These are phyloP conservation scores for Periglandula ipomoeae DNA, from an alignment of 2,329 filamentous ascomycete species.

Conservation along the genomic window DNA sequence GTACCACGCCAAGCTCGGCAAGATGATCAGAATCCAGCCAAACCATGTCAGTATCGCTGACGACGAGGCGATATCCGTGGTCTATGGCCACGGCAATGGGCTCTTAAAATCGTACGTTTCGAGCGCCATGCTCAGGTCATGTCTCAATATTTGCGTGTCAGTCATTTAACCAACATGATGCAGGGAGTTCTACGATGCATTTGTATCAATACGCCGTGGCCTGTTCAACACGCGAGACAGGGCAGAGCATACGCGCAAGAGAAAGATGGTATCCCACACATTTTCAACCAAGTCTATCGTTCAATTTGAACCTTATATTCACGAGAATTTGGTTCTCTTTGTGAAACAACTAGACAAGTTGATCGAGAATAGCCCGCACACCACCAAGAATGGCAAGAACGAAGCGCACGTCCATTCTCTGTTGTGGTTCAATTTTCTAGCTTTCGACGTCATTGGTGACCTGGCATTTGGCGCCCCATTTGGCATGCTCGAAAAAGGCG, in stretches of 20 bases:
- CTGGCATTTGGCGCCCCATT: slow-evolving; percentile 44
- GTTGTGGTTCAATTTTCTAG: slow-evolving; percentile 58
- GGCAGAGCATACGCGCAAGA: slow-evolving; percentile 75
- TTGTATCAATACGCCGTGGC: slow-evolving; percentile 76
- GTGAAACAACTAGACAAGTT: slow-evolving; percentile 64
- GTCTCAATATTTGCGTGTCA: slow-evolving; percentile 5
- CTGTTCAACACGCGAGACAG: slow-evolving; percentile 86
- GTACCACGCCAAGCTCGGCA: slow-evolving; percentile 65
- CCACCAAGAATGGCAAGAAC: slow-evolving; percentile 44
- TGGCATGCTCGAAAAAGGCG: slow-evolving; percentile 65
- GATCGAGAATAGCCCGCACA: slow-evolving; percentile 33
- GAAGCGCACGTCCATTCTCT: slow-evolving; percentile 64
- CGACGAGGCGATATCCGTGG: slow-evolving; percentile 61
- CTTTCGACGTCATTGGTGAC: slow-evolving; percentile 41
- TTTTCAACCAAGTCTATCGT: slow-evolving; percentile 74
- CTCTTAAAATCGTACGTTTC: slow-evolving; percentile 56
- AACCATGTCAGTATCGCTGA: slow-evolving; percentile 78
- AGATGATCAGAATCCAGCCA: slow-evolving; percentile 75
- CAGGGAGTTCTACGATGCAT: slow-evolving; percentile 83
- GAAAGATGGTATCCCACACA: slow-evolving; percentile 80
- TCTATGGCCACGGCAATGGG: slow-evolving; percentile 75
- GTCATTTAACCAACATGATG: not conserved
- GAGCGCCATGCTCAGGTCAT: not conserved
- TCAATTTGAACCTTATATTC: slow-evolving; percentile 86
- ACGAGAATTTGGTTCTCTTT: slow-evolving; percentile 66